Base-by-base conservation (phyloP, 257 asterid species). In the Orobanche coerulescens region DNA sequence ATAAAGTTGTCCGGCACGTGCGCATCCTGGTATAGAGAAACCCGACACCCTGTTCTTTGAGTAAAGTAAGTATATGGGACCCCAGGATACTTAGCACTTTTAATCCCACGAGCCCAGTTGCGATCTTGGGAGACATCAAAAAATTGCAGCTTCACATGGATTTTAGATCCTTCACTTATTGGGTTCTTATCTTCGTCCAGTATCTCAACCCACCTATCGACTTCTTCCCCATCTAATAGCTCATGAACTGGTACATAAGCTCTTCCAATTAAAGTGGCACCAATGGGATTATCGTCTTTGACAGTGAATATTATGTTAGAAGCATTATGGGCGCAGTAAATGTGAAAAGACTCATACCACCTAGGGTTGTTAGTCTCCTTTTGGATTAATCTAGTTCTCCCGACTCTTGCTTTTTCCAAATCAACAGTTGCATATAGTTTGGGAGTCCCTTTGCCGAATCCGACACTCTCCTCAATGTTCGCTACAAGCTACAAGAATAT, bases 241-340 rank as follows among this genome's bases (percentile, higher is more conserved):
- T 88, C 98, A 0, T 54, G 23, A 28, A 78, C 98, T 0, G 95
- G 90, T 9, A 92, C 69, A 67, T 88, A 85, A 52, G 96, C 98
- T 78, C 98, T 75, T 59, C 98, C 98, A 13, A 87, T 82, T 44
- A 87, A 73, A 56, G 98, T 91, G 63, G 98, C 94, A 46, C 98
- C 98, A 39, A 92, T 84, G 61, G 96, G 88, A 61, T 92, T 84
- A 61, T 79, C 88, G 47, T 92, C 94, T 78, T 88, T 92, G 71
- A 92, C 87, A 1, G 98, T 88, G 79, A 88, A 92, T 37, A 82
- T 81, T 23, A 88, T 78, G 64, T 82, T 69, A 18, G 94, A 77
- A 42, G 94, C 95, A 71, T 24, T 65, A 68, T 92, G 98, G 0
- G 83, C 95, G 70, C 96, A 87, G 84, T 91, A 91, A 20, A 91